Evolutionary conservation across 1,284 basidiomycete species (phyloP), one percentile per base, ranked within the genome.

Genomic region (Inonotus obliquus): DNA sequence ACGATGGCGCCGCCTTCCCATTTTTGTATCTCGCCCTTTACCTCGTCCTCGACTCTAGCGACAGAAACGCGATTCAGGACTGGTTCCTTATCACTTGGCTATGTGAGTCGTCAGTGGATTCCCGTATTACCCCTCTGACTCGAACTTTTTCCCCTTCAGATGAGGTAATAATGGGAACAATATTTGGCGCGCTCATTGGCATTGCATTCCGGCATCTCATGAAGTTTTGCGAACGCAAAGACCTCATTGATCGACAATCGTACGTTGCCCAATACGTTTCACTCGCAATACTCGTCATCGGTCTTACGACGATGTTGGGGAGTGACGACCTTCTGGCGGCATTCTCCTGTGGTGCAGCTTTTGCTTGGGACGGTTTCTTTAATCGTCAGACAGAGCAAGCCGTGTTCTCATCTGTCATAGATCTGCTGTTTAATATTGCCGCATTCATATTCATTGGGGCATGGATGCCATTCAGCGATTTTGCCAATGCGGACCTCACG

Each of bases 331-430:
- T 98, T 13, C 81, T 98, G 9, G 92, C 96, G 11, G 91, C 96
- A 0, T 99, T 99, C 72, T 89, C 90, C 1, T 98, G 96, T 70
- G 97, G 97, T 23, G 89, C 92, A 2, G 94, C 95, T 1, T 99
- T 98, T 71, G 97, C 96, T 0, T 99, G 96, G 96, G 96, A 99
- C 68, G 93, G 96, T 65, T 98, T 97, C 80, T 98, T 98, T 80
- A 96, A 96, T 76, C 86, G 89, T 67, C 95, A 97, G 68, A 99
- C 96, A 1, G 96, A 97, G 72, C 92, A 96, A 72, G 84, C 91
- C 29, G 90, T 96, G 67, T 99, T 99, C 79, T 94, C 91, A 67
- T 95, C 92, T 75, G 96, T 99, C 69, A 94, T 99, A 71, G 96
- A 94, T 73, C 75, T 94, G 66, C 77, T 96, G 61, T 94, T 96